These are phyloP conservation scores for Lippia alba DNA, from an alignment of 305 asterid species.

Conservation along the genomic window DNA sequence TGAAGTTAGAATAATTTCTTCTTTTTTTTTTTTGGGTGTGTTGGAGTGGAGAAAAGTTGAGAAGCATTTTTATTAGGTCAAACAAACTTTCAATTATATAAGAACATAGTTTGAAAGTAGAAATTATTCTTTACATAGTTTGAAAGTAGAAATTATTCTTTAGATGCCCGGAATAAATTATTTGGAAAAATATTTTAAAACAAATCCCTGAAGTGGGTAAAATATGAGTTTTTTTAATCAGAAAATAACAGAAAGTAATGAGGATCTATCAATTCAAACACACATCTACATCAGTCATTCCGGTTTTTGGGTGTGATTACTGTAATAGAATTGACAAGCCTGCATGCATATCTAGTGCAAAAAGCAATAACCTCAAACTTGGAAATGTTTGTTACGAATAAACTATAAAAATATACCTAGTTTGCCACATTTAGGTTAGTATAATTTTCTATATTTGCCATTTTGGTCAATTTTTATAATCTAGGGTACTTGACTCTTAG, in stretches of 20 bases:
- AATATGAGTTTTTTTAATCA: not conserved
- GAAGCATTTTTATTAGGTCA: too few species aligned
- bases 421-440: constrained; percentile 35
- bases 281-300: constrained; percentile 8
- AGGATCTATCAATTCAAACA: not conserved
- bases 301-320: constrained; percentile 1
- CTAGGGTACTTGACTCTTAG: not conserved
- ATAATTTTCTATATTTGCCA: constrained; percentile 15
- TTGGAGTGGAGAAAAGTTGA: too few species aligned
- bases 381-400: constrained; percentile 29
- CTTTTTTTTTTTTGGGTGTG: too few species aligned
- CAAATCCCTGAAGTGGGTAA: too few species aligned
- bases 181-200: too few species aligned
- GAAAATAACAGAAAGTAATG: not conserved
- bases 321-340: constrained; percentile 31
- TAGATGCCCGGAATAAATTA: too few species aligned
- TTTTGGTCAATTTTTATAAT: not conserved
- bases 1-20: too few species aligned
- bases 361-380: not conserved
- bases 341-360: not conserved
- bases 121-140: too few species aligned
- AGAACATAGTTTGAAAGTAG: too few species aligned
- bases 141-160: too few species aligned
- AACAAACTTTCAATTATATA: too few species aligned
- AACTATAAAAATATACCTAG: constrained; percentile 23